Conservation (phyloP, 2,329 filamentous ascomycete genomes). For the Sphaerulina populicola region DNA sequence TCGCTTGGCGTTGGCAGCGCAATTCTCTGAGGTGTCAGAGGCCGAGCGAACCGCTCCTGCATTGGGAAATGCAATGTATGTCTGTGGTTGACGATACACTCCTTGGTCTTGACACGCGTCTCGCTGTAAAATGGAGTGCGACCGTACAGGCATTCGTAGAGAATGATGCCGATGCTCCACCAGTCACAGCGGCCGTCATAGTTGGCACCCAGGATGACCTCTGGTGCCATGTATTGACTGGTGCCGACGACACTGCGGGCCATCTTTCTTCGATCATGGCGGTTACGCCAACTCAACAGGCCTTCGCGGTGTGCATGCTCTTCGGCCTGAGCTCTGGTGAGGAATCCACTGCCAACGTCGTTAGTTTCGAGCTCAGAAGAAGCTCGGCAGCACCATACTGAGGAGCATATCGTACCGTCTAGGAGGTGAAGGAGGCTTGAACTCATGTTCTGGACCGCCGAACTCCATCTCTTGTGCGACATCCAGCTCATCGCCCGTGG, state of each 20-base stretch:
- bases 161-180: conserved; percentile 92
- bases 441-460: neutral
- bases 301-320: conserved; percentile 28
- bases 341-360: neutral
- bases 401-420: neutral
- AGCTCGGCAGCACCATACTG: neutral
- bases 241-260: conserved; percentile 87
- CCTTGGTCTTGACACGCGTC: conserved; percentile 72
- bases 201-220: conserved; percentile 69
- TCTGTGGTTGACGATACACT: conserved; percentile 70
- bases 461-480: conserved; percentile 40
- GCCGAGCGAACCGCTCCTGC: conserved; percentile 45
- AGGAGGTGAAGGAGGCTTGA: neutral
- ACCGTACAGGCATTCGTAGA: conserved; percentile 91
- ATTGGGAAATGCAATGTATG: conserved; percentile 62
- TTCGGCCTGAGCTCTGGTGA: conserved; percentile 16
- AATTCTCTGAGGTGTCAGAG: conserved; percentile 35
- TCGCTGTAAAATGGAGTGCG: conserved; percentile 82
- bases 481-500: conserved; percentile 68
- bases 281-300: conserved; percentile 38
- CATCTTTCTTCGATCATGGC: conserved; percentile 53
- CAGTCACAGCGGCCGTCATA: conserved; percentile 94
- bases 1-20: conserved; percentile 50
- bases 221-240: conserved; percentile 96
- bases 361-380: neutral